phyloP scores from a whole-genome alignment of 352 stramenopile genomes.

The Pythium phragmiticola region DNA sequence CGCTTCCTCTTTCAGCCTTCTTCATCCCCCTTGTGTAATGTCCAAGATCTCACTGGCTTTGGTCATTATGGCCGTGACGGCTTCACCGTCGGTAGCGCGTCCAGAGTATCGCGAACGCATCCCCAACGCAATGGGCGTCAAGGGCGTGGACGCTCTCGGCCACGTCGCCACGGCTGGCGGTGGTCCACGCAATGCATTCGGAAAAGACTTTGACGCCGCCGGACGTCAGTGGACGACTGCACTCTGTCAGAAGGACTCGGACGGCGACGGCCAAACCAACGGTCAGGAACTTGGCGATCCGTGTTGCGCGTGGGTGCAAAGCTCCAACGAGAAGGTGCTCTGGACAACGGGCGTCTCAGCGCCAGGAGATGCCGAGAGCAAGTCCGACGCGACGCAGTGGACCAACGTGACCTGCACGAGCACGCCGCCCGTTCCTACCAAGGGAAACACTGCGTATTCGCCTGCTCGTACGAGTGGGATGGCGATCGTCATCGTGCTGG shows the following conservation, averaged over 20 bases:
- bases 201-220: conserved; percentile 29
- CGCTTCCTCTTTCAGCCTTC: background rate
- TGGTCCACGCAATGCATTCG: conserved; percentile 33
- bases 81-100: background rate
- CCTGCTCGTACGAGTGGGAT: background rate
- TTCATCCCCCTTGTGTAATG: background rate
- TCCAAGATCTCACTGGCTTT: conserved; percentile 4
- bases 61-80: background rate
- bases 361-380: conserved; percentile 26
- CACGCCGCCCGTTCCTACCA: background rate
- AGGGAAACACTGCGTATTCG: background rate
- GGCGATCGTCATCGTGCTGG: background rate
- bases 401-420: conserved; percentile 14
- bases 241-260: conserved; percentile 29
- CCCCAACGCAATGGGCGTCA: conserved; percentile 20
- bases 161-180: conserved; percentile 30
- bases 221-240: conserved; percentile 28
- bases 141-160: conserved; percentile 27
- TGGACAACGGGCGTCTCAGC: conserved; percentile 31
- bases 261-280: conserved; percentile 59
- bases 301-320: conserved; percentile 33
- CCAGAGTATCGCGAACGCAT: conserved; percentile 16
- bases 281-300: conserved; percentile 62
- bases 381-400: conserved; percentile 25
- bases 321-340: conserved; percentile 20